Evolutionary conservation across 2,329 filamentous ascomycete species (phyloP).

Genomic region (Colletotrichum tofieldiae): DNA sequence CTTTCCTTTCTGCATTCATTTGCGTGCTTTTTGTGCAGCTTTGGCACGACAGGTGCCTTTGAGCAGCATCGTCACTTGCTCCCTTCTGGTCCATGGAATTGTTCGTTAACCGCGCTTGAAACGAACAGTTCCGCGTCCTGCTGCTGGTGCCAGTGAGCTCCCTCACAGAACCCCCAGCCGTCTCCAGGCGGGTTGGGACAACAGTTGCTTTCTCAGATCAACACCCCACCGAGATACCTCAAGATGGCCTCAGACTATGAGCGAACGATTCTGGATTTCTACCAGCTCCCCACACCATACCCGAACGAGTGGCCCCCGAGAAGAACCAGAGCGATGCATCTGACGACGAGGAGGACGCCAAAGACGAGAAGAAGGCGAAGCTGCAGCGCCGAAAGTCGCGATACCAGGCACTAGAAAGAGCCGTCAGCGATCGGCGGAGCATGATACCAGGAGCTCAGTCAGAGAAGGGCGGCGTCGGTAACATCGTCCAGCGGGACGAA

Average conservation of each 20-base stretch:
- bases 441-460: constrained; percentile 78
- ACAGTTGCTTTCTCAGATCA: background rate
- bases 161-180: constrained; percentile 18
- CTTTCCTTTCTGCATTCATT: background rate
- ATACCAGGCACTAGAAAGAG: constrained; percentile 87
- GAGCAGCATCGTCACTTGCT: constrained; percentile 11
- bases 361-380: constrained; percentile 63
- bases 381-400: constrained; percentile 78
- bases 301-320: constrained; percentile 91
- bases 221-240: constrained; percentile 3
- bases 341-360: constrained; percentile 73
- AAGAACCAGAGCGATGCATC: constrained; percentile 81
- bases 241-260: constrained; percentile 73
- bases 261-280: constrained; percentile 87
- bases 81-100: constrained; percentile 18
- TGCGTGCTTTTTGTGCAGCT: background rate
- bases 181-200: constrained; percentile 9
- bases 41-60: background rate
- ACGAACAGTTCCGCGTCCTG: constrained; percentile 10
- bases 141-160: constrained; percentile 22
- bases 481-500: constrained; percentile 90
- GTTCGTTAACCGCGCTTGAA: constrained; percentile 23
- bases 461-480: constrained; percentile 77
- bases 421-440: constrained; percentile 78
- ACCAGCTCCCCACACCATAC: constrained; percentile 84